These are phyloP conservation scores for Ascodesmis nigricans DNA, from an alignment of 495 filamentous ascomycete genomes.

Conservation along the genomic window DNA sequence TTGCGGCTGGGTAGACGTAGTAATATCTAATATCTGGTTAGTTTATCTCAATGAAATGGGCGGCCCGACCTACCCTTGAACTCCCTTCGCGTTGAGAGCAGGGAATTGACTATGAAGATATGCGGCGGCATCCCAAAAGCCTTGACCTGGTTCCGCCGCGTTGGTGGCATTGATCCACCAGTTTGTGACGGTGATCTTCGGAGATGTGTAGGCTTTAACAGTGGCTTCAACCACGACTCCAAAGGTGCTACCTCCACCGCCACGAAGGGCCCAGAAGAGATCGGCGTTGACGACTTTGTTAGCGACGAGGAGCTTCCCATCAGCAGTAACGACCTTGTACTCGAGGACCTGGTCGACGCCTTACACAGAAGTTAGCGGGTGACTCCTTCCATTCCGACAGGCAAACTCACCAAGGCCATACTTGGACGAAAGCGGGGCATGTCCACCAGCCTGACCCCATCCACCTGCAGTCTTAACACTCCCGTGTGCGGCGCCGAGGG, in stretches of 20 bases:
- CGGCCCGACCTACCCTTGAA: slow-evolving; percentile 32
- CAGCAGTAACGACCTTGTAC: slow-evolving; percentile 37
- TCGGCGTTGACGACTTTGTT: slow-evolving; percentile 36
- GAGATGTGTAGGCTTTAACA: slow-evolving; percentile 2
- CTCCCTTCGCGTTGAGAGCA: slow-evolving; percentile 24
- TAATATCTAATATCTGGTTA: too few species aligned
- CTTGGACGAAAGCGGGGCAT: slow-evolving; percentile 28
- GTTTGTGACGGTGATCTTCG: slow-evolving; percentile 27
- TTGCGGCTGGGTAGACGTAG: slow-evolving; percentile 20
- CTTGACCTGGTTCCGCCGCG: slow-evolving; percentile 19
- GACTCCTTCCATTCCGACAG: slow-evolving; percentile 36
- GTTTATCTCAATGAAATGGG: too few species aligned
- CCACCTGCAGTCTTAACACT: slow-evolving; percentile 25
- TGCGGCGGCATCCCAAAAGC: slow-evolving; percentile 28
- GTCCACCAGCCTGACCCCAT: slow-evolving; percentile 37
- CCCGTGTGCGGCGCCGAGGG: neutral
- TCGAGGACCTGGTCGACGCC: slow-evolving; percentile 43
- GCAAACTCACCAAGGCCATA: slow-evolving; percentile 41
- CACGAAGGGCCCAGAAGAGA: slow-evolving; percentile 45
- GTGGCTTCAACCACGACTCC: slow-evolving; percentile 39
- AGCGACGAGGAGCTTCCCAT: slow-evolving; percentile 31
- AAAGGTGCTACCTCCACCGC: slow-evolving; percentile 42
- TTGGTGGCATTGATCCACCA: slow-evolving; percentile 27
- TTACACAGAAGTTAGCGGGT: too few species aligned
- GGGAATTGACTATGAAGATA: slow-evolving; percentile 28